These are phyloP conservation scores for Pythium apleroticum DNA, from an alignment of 352 stramenopile species.

Conservation along the genomic window DNA sequence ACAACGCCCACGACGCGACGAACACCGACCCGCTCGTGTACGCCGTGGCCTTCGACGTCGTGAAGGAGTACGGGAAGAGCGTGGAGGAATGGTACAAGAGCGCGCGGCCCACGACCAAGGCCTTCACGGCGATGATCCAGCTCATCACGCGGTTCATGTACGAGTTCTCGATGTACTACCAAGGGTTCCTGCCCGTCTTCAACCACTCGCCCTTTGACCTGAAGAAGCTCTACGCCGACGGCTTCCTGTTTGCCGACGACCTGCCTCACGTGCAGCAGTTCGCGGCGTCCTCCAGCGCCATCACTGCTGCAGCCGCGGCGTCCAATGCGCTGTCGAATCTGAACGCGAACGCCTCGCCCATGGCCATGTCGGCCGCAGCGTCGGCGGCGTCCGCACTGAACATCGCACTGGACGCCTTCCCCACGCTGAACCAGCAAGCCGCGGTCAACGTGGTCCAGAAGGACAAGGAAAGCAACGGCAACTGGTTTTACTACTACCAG, in stretches of 20 bases:
- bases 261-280: slow-evolving; percentile 44
- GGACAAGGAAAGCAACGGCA: slow-evolving; percentile 47
- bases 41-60: slow-evolving; percentile 88
- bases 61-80: slow-evolving; percentile 88
- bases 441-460: slow-evolving; percentile 27
- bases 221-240: slow-evolving; percentile 61
- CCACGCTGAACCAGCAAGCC: slow-evolving; percentile 27
- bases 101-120: slow-evolving; percentile 69
- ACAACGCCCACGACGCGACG: slow-evolving; percentile 32
- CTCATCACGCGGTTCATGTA: slow-evolving; percentile 90
- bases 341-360: slow-evolving; percentile 25
- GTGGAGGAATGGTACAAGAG: slow-evolving; percentile 87
- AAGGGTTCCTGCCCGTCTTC: slow-evolving; percentile 72
- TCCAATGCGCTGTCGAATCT: slow-evolving; percentile 14
- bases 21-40: slow-evolving; percentile 40
- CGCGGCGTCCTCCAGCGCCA: slow-evolving; percentile 25
- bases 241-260: slow-evolving; percentile 74
- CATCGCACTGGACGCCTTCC: slow-evolving; percentile 28
- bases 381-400: slow-evolving; percentile 26
- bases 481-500: slow-evolving; percentile 89
- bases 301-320: slow-evolving; percentile 1
- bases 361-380: slow-evolving; percentile 31
- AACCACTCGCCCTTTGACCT: slow-evolving; percentile 75
- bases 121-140: slow-evolving; percentile 69
- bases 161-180: slow-evolving; percentile 83